Conservation (phyloP, 208 protist genomes). For the Acanthamoeba rhysodes region DNA sequence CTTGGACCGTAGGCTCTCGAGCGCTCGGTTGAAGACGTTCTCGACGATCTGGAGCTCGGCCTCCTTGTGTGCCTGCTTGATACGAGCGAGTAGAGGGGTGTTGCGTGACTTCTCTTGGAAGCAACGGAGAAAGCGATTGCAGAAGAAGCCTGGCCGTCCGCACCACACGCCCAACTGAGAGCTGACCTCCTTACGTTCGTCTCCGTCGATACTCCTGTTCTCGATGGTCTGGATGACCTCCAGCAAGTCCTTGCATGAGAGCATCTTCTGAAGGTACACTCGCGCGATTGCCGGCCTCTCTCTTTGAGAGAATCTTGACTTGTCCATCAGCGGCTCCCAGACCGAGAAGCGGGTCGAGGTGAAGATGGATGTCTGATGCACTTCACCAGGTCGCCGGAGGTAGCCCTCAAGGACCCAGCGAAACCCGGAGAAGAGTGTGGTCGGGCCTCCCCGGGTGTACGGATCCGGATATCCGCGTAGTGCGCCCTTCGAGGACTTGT, state of each 20-base stretch:
- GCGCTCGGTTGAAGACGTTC: neutral
- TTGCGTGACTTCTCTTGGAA: neutral
- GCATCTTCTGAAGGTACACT: conserved; percentile 50
- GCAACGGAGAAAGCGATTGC: conserved; percentile 11
- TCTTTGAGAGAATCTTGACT: neutral
- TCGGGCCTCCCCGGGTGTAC: neutral
- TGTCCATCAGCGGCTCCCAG: conserved; percentile 40
- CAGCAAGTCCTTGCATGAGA: no score
- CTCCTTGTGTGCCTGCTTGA: neutral
- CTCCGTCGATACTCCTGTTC: neutral
- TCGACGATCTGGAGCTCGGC: neutral
- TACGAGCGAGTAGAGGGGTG: neutral
- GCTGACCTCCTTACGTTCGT: neutral
- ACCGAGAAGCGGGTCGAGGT: conserved; percentile 61
- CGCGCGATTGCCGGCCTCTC: neutral
- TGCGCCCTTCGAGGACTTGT: no score
- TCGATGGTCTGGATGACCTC: neutral
- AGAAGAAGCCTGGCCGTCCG: conserved; percentile 69
- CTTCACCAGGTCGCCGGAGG: neutral
- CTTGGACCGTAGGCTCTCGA: neutral
- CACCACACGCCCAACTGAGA: neutral
- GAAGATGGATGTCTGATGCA: conserved; percentile 56
- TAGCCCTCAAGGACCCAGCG: conserved; percentile 46
- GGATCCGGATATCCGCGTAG: neutral
- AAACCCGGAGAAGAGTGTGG: conserved; percentile 73